These are phyloP conservation scores for Claviceps digitariae DNA, from an alignment of 2,329 filamentous ascomycete species.

Conservation along the genomic window DNA sequence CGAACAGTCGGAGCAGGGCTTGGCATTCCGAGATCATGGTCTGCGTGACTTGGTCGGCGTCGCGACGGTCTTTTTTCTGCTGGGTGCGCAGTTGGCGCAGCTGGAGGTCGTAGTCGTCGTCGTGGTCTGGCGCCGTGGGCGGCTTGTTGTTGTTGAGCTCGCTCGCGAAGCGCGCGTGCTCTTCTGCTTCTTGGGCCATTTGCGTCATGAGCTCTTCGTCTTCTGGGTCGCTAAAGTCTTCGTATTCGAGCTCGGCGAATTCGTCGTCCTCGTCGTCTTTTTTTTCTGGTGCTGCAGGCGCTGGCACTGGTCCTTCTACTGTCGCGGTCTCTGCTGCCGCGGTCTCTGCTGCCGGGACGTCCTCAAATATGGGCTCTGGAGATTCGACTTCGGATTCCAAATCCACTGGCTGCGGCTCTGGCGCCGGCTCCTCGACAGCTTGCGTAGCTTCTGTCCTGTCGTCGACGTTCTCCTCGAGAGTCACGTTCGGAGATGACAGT, in stretches of 20 bases:
- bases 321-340: neutral
- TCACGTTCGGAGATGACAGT: neutral
- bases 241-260: slow-evolving; percentile 50
- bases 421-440: neutral
- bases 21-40: slow-evolving; percentile 96
- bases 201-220: slow-evolving; percentile 81
- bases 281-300: neutral
- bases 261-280: slow-evolving; percentile 20
- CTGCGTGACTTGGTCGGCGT: slow-evolving; percentile 92
- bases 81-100: slow-evolving; percentile 78
- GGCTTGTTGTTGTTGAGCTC: slow-evolving; percentile 64
- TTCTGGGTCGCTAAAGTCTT: slow-evolving; percentile 72
- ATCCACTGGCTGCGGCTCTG: neutral
- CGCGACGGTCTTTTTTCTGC: slow-evolving; percentile 89
- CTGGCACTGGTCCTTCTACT: too few relatives aligned
- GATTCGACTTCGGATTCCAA: slow-evolving; percentile 11
- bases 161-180: slow-evolving; percentile 85
- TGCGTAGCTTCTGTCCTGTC: neutral
- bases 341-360: slow-evolving; percentile 13
- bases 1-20: slow-evolving; percentile 76
- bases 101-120: slow-evolving; percentile 76
- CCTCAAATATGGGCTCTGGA: slow-evolving; percentile 23
- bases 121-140: slow-evolving; percentile 46
- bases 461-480: neutral
- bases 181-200: slow-evolving; percentile 80